Conservation (phyloP, 768 basidiomycete genomes). For the Auricularia sp. region DNA sequence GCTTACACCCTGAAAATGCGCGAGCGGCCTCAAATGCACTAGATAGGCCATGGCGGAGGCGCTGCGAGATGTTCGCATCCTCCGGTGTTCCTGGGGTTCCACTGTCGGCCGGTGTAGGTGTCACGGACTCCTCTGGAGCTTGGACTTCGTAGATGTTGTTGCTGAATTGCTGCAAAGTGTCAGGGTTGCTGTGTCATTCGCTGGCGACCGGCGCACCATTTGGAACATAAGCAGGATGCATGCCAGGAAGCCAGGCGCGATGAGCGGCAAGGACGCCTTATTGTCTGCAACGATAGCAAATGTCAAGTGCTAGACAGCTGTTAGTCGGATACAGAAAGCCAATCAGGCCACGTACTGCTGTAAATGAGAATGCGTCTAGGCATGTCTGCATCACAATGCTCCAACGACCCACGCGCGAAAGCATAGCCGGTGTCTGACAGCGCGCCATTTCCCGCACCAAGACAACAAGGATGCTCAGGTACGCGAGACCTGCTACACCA, state of each 20-base stretch:
- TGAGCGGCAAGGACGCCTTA: slow-evolving; percentile 64
- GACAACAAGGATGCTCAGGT: slow-evolving; percentile 55
- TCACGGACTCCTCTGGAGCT: slow-evolving; percentile 51
- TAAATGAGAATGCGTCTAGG: slow-evolving; percentile 76
- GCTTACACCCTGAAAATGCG: neutral
- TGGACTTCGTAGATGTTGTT: slow-evolving; percentile 75
- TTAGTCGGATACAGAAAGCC: neutral
- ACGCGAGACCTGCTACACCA: slow-evolving; percentile 52
- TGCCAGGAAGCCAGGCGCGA: slow-evolving; percentile 77
- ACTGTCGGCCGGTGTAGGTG: slow-evolving; percentile 20
- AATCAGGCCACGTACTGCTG: slow-evolving; percentile 35
- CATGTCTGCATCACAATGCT: slow-evolving; percentile 70
- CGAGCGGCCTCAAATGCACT: neutral
- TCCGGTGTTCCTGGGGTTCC: slow-evolving; percentile 7
- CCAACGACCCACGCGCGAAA: slow-evolving; percentile 75
- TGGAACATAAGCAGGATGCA: slow-evolving; percentile 73
- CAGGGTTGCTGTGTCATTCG: neutral
- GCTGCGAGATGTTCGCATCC: neutral
- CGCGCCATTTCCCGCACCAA: slow-evolving; percentile 64
- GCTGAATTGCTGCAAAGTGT: slow-evolving; percentile 59
- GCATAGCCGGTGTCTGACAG: slow-evolving; percentile 67
- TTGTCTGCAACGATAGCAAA: slow-evolving; percentile 82
- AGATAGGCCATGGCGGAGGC: neutral
- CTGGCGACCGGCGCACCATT: slow-evolving; percentile 36
- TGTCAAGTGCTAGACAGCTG: slow-evolving; percentile 51